Evolutionary conservation across 2,329 filamentous ascomycete species (phyloP), one percentile per base, ranked within the genome.

Genomic region (Pseudogymnoascus sp.): DNA sequence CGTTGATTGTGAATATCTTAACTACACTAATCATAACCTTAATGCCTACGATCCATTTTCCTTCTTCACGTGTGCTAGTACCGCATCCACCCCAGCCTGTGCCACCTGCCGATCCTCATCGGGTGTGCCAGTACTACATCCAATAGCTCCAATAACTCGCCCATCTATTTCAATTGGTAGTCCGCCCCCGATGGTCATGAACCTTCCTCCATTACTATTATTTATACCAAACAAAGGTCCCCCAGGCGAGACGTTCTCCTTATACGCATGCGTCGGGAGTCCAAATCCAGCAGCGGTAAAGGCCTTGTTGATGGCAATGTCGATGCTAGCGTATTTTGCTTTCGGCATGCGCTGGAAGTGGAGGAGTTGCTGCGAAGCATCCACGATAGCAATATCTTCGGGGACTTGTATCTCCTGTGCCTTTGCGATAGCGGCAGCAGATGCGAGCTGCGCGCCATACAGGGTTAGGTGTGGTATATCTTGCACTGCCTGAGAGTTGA

Each of bases 201-300:
- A 84, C 45, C 79, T 69, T 5, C 80, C 80, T 10, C 77, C 77
- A 69, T 84, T 83, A 25, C 72, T 78, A 58, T 80, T 78, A 48
- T 79, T 77, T 39, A 80, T 79, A 13, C 80, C 79, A 64, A 77
- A 83, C 0, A 78, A 80, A 0, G 74, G 70, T 0, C 81, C 80
- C 5, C 81, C 81, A 4, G 81, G 80, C 73, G 78, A 77, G 18
- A 82, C 80, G 40, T 73, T 75, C 64, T 82, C 80, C 62, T 80
- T 80, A 70, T 83, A 84, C 2, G 74, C 72, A 21, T 77, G 76
- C 0, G 81, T 83, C 0, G 80, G 79, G 4, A 75, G 72, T 18
- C 76, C 73, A 70, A 83, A 81, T 13, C 81, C 81, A 1, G 81
- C 79, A 3, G 81, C 81, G 2, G 81, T 84, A 68, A 82, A 83